phyloP scores from a whole-genome alignment of 2,329 filamentous ascomycete species.

The Calonectria pteridis region DNA sequence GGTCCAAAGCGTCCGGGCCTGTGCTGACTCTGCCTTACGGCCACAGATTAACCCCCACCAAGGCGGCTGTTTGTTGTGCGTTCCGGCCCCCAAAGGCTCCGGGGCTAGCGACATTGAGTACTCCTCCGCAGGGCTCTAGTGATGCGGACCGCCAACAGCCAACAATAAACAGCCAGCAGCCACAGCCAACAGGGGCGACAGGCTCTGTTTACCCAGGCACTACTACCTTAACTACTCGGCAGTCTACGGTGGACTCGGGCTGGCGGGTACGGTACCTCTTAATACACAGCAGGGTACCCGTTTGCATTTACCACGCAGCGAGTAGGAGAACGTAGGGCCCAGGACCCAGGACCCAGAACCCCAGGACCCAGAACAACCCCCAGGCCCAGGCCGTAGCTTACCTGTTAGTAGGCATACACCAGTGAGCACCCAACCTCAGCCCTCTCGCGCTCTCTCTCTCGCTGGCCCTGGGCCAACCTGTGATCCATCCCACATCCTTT shows the following conservation, averaged over 20 bases:
- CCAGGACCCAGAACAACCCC: neutral
- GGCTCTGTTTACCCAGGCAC: neutral
- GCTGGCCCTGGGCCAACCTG: slow-evolving; percentile 21
- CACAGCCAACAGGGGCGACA: neutral
- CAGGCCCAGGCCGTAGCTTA: neutral
- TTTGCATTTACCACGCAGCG: slow-evolving; percentile 4
- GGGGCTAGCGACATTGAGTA: neutral
- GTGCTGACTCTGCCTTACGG: slow-evolving; percentile 15
- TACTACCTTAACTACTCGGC: too few relatives aligned
- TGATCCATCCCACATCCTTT: slow-evolving; percentile 30
- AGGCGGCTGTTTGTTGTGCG: slow-evolving; percentile 14
- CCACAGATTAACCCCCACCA: slow-evolving; percentile 1
- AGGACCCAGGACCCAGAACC: neutral
- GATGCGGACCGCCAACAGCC: neutral
- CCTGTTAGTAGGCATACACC: slow-evolving; percentile 9
- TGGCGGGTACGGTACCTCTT: slow-evolving; percentile 3
- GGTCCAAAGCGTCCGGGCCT: neutral
- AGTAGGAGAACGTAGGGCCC: neutral
- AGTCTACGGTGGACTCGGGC: slow-evolving; percentile 1
- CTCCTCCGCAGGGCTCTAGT: neutral
- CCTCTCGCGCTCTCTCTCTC: slow-evolving; percentile 3
- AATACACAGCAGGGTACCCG: neutral
- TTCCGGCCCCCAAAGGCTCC: neutral
- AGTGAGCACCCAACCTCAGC: slow-evolving; percentile 18
- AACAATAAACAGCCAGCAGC: neutral